phyloP scores from a whole-genome alignment of 176 grass and related monocot species.

The Calamus simplicifolius region DNA sequence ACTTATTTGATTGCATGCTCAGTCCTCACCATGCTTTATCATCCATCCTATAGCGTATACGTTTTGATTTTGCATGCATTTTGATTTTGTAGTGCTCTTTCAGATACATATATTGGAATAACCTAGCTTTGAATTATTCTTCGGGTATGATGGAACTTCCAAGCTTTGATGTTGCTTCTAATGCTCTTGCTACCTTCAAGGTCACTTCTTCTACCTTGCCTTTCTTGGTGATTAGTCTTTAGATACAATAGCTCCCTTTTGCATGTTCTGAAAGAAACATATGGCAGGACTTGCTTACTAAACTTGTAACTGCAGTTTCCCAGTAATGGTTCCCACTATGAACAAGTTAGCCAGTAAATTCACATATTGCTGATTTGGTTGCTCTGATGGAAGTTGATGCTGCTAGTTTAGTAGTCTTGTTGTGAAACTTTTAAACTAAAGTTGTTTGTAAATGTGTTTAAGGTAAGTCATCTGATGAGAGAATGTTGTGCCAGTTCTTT shows the following conservation, averaged over 20 bases:
- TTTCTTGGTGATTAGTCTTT: neutral
- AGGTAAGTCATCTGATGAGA: neutral
- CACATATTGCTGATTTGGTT: constrained; percentile 23
- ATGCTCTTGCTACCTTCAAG: constrained; percentile 99
- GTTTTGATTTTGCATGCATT: constrained; percentile 52
- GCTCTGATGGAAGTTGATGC: constrained; percentile 1
- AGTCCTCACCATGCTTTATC: neutral
- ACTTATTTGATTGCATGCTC: no score
- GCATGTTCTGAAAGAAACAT: constrained; percentile 22
- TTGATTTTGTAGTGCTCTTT: constrained; percentile 92
- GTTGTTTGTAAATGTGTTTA: constrained; percentile 4
- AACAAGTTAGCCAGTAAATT: no score
- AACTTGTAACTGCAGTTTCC: constrained; percentile 70
- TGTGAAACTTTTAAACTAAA: neutral
- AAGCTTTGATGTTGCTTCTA: constrained; percentile 98
- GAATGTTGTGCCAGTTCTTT: constrained; percentile 75
- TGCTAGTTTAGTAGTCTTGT: neutral
- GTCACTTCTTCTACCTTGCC: constrained; percentile 20
- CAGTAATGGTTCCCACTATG: no score
- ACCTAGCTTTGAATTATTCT: constrained; percentile 95
- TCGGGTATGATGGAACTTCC: constrained; percentile 90
- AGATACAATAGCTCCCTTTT: no score
- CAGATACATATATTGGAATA: constrained; percentile 96
- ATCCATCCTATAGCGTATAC: neutral
- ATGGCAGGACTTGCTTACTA: constrained; percentile 91